phyloP scores from a whole-genome alignment of 768 basidiomycete genomes.

The Phanerochaete sordida region DNA sequence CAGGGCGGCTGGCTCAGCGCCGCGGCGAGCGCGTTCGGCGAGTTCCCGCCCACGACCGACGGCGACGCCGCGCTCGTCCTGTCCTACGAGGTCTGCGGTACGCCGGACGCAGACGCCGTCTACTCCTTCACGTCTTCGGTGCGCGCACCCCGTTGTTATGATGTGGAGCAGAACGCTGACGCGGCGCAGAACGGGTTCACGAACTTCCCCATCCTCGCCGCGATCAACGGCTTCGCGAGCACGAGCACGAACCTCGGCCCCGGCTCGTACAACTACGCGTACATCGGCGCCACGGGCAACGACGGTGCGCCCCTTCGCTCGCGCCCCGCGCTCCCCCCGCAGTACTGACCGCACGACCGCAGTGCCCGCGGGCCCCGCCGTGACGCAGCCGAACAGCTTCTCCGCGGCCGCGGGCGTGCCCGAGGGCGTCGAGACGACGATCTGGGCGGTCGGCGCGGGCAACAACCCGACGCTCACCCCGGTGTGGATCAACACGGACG shows the following conservation, averaged over 20 bases:
- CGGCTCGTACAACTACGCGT: slow-evolving; percentile 6
- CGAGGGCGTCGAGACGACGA: slow-evolving; percentile 14
- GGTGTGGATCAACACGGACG: slow-evolving; percentile 19
- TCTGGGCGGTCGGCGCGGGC: slow-evolving; percentile 15
- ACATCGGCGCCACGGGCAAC: background rate
- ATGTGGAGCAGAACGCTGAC: background rate
- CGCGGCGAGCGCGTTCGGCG: background rate
- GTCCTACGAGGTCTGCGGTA: background rate
- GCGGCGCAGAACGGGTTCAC: slow-evolving; percentile 1
- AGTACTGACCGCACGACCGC: background rate
- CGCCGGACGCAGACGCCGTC: background rate
- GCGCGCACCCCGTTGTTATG: too few species aligned
- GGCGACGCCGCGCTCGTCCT: background rate
- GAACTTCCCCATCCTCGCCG: background rate
- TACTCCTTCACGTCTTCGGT: background rate
- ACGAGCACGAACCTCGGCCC: background rate
- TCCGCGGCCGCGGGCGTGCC: slow-evolving; percentile 1
- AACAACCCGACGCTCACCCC: slow-evolving; percentile 1
- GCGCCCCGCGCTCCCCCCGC: background rate
- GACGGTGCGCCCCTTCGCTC: background rate
- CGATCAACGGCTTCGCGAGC: slow-evolving; percentile 4
- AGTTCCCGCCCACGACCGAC: background rate
- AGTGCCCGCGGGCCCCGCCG: background rate
- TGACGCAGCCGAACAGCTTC: slow-evolving; percentile 11
- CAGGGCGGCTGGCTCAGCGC: background rate